Conservation (phyloP, 345 rosid genomes). For the Fremontodendron californicum region DNA sequence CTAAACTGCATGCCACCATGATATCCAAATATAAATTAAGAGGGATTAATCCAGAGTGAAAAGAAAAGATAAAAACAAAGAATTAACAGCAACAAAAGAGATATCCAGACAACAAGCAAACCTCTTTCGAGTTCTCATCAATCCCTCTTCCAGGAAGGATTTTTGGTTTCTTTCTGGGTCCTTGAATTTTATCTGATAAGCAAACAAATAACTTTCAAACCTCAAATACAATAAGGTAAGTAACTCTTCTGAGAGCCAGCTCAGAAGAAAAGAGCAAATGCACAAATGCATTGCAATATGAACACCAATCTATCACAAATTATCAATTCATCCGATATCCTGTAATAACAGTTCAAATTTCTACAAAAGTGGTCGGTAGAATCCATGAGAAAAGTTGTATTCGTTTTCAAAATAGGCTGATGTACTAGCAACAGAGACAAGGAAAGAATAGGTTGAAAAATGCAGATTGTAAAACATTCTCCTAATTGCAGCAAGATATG, state of each 20-base stretch:
- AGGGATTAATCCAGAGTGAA: background rate
- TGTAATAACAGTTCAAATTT: background rate
- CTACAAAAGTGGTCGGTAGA: background rate
- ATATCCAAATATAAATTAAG: background rate
- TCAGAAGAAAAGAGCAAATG: constrained; percentile 1
- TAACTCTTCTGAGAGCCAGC: background rate
- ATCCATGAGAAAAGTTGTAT: background rate
- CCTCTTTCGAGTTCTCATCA: constrained; percentile 68
- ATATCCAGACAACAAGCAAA: constrained; percentile 20
- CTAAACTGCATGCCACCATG: constrained; percentile 46
- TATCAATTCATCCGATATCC: background rate
- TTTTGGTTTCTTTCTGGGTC: constrained; percentile 74
- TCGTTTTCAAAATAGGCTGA: background rate
- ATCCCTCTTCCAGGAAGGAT: constrained; percentile 49
- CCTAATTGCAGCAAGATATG: background rate
- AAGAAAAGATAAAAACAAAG: background rate
- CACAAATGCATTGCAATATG: constrained; percentile 1
- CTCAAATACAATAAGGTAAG: background rate
- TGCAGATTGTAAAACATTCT: background rate
- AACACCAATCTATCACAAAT: background rate
- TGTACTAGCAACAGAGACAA: background rate
- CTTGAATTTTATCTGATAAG: constrained; percentile 52
- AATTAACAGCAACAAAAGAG: background rate
- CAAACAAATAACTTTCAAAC: constrained; percentile 22
- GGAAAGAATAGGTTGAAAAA: background rate